A percentile compares a stretch with the other conserved stretches of the same genome.
These are phyloP conservation scores for Ascoidea asiatica DNA, from an alignment of 805 yeast genomes.

Conservation along the genomic window DNA sequence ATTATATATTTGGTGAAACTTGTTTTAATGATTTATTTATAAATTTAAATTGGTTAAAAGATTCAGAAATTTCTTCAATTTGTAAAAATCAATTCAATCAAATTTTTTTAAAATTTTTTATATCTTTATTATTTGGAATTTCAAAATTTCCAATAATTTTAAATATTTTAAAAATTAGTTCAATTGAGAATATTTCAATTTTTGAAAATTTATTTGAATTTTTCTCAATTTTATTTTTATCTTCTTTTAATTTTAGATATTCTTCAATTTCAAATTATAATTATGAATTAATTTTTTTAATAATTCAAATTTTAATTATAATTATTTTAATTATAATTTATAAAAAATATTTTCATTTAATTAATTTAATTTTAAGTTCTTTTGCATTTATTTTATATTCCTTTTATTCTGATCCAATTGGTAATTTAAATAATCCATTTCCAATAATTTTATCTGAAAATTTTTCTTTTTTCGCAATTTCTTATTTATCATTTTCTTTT, in stretches of 20 bases:
- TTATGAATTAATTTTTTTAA: not conserved
- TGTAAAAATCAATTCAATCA: not conserved
- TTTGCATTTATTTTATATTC: not conserved
- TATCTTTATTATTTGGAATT: not conserved
- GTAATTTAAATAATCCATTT: not conserved
- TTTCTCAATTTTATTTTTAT: too few relatives aligned
- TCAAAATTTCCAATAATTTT: slow-evolving; percentile 1
- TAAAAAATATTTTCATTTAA: not conserved
- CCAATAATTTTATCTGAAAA: not conserved
- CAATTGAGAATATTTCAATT: too few relatives aligned
- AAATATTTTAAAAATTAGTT: too few relatives aligned
- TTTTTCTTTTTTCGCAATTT: not conserved
- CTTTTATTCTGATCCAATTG: not conserved
- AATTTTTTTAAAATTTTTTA: not conserved
- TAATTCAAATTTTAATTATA: slow-evolving; percentile 1
- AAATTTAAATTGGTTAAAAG: not conserved
- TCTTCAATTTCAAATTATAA: not conserved
- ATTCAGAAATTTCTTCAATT: not conserved
- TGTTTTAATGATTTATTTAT: slow-evolving; percentile 1
- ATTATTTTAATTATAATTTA: not conserved
- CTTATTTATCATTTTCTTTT: not conserved
- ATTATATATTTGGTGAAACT: not conserved
- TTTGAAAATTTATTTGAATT: too few relatives aligned
- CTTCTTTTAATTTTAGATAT: not conserved
- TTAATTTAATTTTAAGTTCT: not conserved